Percentiles rank a stretch among this genome's conserved stretches.
Evolutionary conservation across 257 asterid species (phyloP).

Genomic region (Coffea eugenioides): DNA sequence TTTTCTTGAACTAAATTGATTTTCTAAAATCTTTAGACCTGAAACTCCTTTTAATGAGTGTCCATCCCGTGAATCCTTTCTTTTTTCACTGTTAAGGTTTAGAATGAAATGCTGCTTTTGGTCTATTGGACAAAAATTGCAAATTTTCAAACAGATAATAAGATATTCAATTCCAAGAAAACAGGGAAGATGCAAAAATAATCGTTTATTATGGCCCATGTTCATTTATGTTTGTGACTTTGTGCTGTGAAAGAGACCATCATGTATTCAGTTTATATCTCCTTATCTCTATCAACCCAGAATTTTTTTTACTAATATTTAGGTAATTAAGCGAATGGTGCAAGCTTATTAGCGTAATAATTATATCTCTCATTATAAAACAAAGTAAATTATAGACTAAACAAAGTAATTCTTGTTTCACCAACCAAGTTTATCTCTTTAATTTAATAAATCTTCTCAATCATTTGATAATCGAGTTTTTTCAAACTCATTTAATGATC

Average conservation of each 20-base stretch:
- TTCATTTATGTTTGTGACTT: not conserved
- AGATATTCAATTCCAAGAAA: too few relatives aligned
- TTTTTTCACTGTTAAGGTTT: too few relatives aligned
- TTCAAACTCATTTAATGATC: not conserved
- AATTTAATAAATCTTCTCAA: not conserved
- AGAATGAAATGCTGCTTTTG: too few relatives aligned
- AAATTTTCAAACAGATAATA: too few relatives aligned
- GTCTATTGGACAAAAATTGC: too few relatives aligned
- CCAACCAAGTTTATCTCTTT: slow-evolving; percentile 9
- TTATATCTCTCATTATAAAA: not conserved
- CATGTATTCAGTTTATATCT: not conserved
- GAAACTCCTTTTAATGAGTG: too few relatives aligned
- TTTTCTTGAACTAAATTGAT: too few relatives aligned
- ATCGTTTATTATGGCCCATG: too few relatives aligned
- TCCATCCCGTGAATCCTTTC: too few relatives aligned
- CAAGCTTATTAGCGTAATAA: not conserved
- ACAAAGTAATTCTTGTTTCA: not conserved
- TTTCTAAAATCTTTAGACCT: too few relatives aligned
- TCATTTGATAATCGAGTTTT: slow-evolving; percentile 2
- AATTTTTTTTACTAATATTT: not conserved
- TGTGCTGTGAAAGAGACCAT: not conserved
- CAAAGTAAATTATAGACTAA: not conserved
- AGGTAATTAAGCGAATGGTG: not conserved
- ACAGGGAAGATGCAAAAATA: too few relatives aligned
- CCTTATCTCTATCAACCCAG: not conserved